These are phyloP conservation scores for Aspergillus luchuensis DNA, from an alignment of 2,329 filamentous ascomycete genomes.

Conservation along the genomic window DNA sequence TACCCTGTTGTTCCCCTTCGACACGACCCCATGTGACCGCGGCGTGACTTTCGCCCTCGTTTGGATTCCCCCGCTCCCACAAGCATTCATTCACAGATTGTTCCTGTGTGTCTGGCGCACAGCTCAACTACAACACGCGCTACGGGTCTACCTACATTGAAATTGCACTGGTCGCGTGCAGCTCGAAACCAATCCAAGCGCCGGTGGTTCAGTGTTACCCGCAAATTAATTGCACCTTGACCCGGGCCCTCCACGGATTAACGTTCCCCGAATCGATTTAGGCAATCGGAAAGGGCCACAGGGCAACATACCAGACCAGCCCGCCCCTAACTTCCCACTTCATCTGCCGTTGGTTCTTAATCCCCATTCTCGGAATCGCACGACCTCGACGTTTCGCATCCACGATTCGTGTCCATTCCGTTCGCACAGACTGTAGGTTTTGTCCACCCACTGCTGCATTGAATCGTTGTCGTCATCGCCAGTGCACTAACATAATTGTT, in stretches of 20 bases:
- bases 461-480: conserved; percentile 16
- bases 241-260: conserved; percentile 22
- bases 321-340: conserved; percentile 21
- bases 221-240: conserved; percentile 5
- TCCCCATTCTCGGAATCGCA: conserved; percentile 5
- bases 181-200: neutral
- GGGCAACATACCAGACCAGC: conserved; percentile 17
- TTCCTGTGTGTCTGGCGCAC: neutral
- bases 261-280: conserved; percentile 27
- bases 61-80: neutral
- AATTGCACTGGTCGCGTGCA: neutral
- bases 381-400: conserved; percentile 5
- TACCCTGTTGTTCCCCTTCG: neutral
- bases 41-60: neutral
- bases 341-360: conserved; percentile 7
- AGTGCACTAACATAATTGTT: conserved; percentile 5
- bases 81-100: neutral
- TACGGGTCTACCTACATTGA: neutral
- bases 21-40: conserved; percentile 6
- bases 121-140: neutral
- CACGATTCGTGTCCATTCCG: neutral
- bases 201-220: neutral
- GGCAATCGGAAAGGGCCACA: conserved; percentile 25
- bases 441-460: conserved; percentile 3
- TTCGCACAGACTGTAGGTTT: conserved; percentile 17